Conservation (phyloP, 1,284 basidiomycete species). For the Tylopilus sp. region DNA sequence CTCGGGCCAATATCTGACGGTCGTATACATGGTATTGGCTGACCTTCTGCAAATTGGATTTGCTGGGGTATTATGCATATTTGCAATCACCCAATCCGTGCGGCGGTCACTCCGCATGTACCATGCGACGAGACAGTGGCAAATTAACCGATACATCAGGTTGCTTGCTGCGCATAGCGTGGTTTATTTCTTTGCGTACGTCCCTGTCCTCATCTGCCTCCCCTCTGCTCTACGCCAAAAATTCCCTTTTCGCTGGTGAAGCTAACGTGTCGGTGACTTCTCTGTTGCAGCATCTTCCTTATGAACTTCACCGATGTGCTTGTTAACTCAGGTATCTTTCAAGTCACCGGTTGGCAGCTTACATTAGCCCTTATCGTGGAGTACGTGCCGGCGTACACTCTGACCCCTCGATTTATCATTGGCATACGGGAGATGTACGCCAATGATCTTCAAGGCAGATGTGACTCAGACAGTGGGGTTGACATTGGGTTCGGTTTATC, state of each 20-base stretch:
- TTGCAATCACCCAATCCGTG: not conserved
- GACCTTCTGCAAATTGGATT: not conserved
- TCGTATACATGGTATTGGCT: not conserved
- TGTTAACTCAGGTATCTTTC: too few relatives aligned
- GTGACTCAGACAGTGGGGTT: not conserved
- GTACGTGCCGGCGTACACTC: not conserved
- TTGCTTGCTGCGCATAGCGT: not conserved
- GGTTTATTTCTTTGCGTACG: not conserved
- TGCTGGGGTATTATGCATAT: not conserved
- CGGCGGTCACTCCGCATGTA: not conserved
- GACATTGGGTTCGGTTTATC: not conserved
- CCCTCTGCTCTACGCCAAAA: too few relatives aligned
- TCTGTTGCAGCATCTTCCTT: not conserved
- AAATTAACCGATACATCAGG: not conserved
- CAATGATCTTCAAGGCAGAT: not conserved
- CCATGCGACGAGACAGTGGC: not conserved
- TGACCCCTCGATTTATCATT: not conserved
- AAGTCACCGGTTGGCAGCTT: not conserved
- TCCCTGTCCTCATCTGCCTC: not conserved
- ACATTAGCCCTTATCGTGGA: not conserved
- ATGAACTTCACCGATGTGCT: not conserved
- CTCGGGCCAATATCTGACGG: not conserved
- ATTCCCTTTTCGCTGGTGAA: too few relatives aligned
- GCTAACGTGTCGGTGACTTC: not conserved
- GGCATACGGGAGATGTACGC: not conserved